Evolutionary conservation across 2,329 filamentous ascomycete genomes (phyloP).

Genomic region (Colletotrichum lini): DNA sequence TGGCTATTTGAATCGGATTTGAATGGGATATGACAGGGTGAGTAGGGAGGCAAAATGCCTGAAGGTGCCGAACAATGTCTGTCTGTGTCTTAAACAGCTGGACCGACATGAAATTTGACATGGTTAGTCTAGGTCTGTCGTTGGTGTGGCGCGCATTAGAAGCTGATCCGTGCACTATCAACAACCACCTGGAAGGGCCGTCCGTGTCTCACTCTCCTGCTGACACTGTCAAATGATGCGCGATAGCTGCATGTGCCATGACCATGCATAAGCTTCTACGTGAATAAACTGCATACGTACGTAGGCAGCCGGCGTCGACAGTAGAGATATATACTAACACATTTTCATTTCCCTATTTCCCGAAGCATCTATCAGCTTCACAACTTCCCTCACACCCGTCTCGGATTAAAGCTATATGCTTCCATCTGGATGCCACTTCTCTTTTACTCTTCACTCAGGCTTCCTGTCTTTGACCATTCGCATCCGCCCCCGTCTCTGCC

Average conservation of each 20-base stretch:
- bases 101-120: background rate
- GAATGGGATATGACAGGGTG: background rate
- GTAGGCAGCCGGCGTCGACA: background rate
- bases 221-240: background rate
- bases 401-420: background rate
- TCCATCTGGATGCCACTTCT: background rate
- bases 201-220: background rate
- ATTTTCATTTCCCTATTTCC: too few relatives aligned
- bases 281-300: too few relatives aligned
- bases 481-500: background rate
- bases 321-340: background rate
- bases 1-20: too few relatives aligned
- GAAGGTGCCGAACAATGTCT: background rate
- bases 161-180: background rate
- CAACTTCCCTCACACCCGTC: too few relatives aligned
- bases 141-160: too few relatives aligned
- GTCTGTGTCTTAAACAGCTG: background rate
- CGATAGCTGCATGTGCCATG: too few relatives aligned
- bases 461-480: background rate
- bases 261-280: too few relatives aligned
- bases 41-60: background rate
- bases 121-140: background rate
- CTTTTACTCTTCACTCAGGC: background rate
- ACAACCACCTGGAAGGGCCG: background rate
- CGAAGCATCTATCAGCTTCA: background rate